A percentile compares a stretch with the other conserved stretches of the same genome.
phyloP scores from a whole-genome alignment of 176 grass and related monocot genomes.

The Hordeum vulgare region DNA sequence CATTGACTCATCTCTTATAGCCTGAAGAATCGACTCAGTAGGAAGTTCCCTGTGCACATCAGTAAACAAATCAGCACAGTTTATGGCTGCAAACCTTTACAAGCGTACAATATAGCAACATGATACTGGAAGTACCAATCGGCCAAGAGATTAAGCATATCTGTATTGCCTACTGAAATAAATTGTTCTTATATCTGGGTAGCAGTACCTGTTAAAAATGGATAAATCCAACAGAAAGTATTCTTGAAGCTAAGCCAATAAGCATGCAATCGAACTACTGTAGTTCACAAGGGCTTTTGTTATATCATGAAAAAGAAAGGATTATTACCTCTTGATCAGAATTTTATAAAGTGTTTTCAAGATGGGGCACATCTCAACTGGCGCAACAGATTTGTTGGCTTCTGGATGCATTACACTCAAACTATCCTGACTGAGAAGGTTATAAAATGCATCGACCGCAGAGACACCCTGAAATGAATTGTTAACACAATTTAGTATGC shows the following conservation, averaged over 20 bases:
- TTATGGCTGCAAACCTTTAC: not conserved
- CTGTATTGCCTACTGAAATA: not conserved
- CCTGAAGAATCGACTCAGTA: conserved; percentile 78
- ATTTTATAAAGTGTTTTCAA: conserved; percentile 94
- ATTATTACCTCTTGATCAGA: conserved; percentile 77
- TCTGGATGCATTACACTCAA: conserved; percentile 94
- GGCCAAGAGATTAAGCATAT: not conserved
- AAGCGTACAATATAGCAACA: not conserved
- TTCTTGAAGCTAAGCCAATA: not conserved
- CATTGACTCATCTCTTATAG: conserved; percentile 94
- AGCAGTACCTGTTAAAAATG: not conserved
- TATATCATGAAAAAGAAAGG: not conserved
- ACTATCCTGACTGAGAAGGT: conserved; percentile 92
- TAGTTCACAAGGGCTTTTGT: not conserved
- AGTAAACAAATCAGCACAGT: conserved; percentile 12
- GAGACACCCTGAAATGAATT: conserved; percentile 84
- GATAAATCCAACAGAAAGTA: not conserved
- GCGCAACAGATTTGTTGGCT: conserved; percentile 74
- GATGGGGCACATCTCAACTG: conserved; percentile 92
- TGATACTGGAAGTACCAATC: not conserved
- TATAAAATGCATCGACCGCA: conserved; percentile 90
- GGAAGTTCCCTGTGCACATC: conserved; percentile 62
- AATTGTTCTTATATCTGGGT: not conserved
- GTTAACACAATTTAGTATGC: conserved; percentile 3
- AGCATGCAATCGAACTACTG: not conserved